These are phyloP conservation scores for Lyophyllum decastes DNA, from an alignment of 768 basidiomycete genomes.

Conservation along the genomic window DNA sequence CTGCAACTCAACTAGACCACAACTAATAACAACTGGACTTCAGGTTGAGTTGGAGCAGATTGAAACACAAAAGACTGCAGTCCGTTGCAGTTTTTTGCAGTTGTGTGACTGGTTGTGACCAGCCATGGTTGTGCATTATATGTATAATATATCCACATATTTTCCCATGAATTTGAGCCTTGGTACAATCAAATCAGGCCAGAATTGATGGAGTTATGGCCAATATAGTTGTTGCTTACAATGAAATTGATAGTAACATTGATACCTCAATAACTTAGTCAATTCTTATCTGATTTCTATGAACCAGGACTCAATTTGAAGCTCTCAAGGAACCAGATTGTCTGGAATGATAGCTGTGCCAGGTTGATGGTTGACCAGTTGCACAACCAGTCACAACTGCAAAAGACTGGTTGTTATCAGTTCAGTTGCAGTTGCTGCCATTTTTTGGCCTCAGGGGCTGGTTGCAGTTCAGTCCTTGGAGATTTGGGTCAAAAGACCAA, in stretches of 20 bases:
- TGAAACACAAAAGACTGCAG: neutral
- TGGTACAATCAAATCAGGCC: neutral
- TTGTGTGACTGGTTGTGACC: neutral
- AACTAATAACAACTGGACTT: slow-evolving; percentile 1
- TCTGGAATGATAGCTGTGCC: neutral
- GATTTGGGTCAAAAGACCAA: neutral
- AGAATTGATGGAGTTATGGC: neutral
- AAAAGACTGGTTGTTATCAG: too few species aligned
- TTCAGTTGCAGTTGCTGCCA: neutral
- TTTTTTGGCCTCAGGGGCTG: neutral
- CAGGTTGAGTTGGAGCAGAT: neutral
- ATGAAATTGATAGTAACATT: neutral
- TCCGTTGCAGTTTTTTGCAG: neutral
- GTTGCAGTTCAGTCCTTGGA: neutral
- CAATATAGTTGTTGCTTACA: neutral
- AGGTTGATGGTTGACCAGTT: neutral
- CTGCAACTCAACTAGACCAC: neutral
- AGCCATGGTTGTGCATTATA: neutral
- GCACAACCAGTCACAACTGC: slow-evolving; percentile 2
- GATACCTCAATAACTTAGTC: too few species aligned
- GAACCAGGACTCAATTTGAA: neutral
- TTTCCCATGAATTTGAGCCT: neutral
- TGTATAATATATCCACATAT: too few species aligned
- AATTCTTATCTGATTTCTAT: neutral
- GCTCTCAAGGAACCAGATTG: too few species aligned